These are phyloP conservation scores for Diplotaxis tenuifolia DNA, from an alignment of 345 rosid species.

Conservation along the genomic window DNA sequence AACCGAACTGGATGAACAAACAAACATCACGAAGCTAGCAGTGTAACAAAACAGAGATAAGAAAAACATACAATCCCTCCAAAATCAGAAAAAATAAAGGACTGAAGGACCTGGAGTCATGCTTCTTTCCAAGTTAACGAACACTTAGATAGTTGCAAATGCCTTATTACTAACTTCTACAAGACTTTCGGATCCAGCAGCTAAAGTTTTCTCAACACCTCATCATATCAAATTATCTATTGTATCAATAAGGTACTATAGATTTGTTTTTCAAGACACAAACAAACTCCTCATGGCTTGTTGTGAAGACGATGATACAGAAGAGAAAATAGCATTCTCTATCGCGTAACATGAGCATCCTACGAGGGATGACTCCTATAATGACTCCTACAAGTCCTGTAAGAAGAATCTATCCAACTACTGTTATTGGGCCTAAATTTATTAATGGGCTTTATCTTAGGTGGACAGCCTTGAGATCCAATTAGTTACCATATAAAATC, in stretches of 20 bases:
- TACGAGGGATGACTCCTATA: too few species aligned
- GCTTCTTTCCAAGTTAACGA: background rate
- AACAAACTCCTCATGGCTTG: too few species aligned
- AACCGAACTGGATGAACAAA: constrained; percentile 19
- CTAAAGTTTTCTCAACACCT: too few species aligned
- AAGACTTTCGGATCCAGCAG: constrained; percentile 37
- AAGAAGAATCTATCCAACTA: background rate
- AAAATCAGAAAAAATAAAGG: constrained; percentile 21
- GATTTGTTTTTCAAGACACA: too few species aligned
- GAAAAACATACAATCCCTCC: constrained; percentile 51
- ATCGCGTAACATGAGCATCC: too few species aligned
- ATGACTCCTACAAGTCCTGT: too few species aligned
- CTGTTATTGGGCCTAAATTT: background rate
- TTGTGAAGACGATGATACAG: too few species aligned
- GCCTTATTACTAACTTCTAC: constrained; percentile 45
- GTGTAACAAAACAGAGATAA: too few species aligned
- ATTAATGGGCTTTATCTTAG: background rate
- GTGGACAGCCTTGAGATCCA: background rate
- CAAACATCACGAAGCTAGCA: too few species aligned
- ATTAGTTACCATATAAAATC: background rate
- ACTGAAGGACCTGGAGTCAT: background rate
- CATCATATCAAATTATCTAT: too few species aligned
- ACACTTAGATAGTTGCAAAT: background rate
- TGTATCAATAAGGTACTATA: too few species aligned
- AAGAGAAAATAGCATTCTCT: too few species aligned